Conservation (phyloP, 2,329 filamentous ascomycete genomes). For the Phialophora macrospora region DNA sequence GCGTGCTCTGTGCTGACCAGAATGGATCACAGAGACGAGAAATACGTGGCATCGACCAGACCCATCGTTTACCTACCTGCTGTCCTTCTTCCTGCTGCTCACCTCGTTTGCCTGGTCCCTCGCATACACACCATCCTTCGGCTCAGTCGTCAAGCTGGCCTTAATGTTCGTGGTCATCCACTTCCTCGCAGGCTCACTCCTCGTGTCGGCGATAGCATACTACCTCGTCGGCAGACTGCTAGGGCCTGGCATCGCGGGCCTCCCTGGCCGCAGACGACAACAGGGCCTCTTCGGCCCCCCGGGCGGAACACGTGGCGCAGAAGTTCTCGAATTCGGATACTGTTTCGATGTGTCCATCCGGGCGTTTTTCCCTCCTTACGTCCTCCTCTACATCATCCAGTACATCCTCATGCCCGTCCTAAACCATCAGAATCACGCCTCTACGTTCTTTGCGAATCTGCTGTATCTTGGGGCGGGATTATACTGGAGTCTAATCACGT, state of each 20-base stretch:
- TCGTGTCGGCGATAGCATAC: constrained; percentile 67
- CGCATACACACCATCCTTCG: constrained; percentile 55
- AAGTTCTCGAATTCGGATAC: constrained; percentile 71
- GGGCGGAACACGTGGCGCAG: constrained; percentile 50
- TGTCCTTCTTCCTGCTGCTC: constrained; percentile 67
- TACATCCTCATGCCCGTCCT: constrained; percentile 68
- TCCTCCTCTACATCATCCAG: constrained; percentile 69
- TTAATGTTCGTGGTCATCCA: constrained; percentile 60
- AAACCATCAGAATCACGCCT: constrained; percentile 49
- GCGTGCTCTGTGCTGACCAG: constrained; percentile 28
- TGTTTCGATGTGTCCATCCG: constrained; percentile 72
- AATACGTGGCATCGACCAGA: constrained; percentile 73
- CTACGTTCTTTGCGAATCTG: constrained; percentile 66
- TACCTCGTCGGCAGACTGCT: constrained; percentile 67
- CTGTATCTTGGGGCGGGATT: constrained; percentile 68
- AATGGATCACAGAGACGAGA: constrained; percentile 61
- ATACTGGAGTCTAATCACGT: constrained; percentile 72
- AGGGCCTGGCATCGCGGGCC: constrained; percentile 55
- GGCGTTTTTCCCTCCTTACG: constrained; percentile 70
- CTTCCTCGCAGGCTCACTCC: constrained; percentile 64
- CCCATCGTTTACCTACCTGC: constrained; percentile 71
- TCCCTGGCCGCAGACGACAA: constrained; percentile 55
- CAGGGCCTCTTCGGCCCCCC: constrained; percentile 65
- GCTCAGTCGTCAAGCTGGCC: constrained; percentile 54
- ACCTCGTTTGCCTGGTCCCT: constrained; percentile 64